Evolutionary conservation across 176 grass and related monocot species (phyloP), one percentile per base, ranked within the genome.

Genomic region (Pontederia paniculata): DNA sequence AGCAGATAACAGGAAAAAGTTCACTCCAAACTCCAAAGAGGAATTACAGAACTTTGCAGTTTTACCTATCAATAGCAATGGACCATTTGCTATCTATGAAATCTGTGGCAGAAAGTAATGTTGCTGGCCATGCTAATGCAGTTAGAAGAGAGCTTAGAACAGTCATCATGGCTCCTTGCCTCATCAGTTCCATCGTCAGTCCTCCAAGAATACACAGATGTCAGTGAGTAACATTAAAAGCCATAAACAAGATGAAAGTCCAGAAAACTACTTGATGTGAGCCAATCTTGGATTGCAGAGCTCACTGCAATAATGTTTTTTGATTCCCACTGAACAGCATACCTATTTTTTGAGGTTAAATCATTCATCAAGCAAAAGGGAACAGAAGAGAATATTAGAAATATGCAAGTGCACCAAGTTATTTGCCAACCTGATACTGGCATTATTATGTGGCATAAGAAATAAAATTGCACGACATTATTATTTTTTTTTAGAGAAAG

Each of bases 11-110:
- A 58, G 16, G 8, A 2, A 28, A 31, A 58, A 13, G 13, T 11
- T 31, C 37, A 12, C 12, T 9, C 37, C 55, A 42, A 58, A 58
- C n/a, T n/a, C n/a, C n/a, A n/a, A n/a, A 12, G 12, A 58, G 11
- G 23, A 37, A 37, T 21, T 8, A 31, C 1, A 6, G 22, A 58
- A 67, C 18, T 83, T 56, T 59, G 19, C 45, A 66, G 28, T 15
- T 22, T 15, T 61, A 97, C 93, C 93, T 97, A 64, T 88, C 86
- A 75, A 97, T 97, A 72, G 86, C 93, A 67, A 97, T 54, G 16
- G 80, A 59, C 83, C 86, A 97, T 87, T 84, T 97, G 60, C 93
- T 97, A 49, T 97, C 93, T 42, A 91, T 91, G 51, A 90, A 90
- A 66, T 97, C 86, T 63, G 93, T 84, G 75, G 80, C 93, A 79